phyloP scores from a whole-genome alignment of 306 rosid species.

The Urtica urens region DNA sequence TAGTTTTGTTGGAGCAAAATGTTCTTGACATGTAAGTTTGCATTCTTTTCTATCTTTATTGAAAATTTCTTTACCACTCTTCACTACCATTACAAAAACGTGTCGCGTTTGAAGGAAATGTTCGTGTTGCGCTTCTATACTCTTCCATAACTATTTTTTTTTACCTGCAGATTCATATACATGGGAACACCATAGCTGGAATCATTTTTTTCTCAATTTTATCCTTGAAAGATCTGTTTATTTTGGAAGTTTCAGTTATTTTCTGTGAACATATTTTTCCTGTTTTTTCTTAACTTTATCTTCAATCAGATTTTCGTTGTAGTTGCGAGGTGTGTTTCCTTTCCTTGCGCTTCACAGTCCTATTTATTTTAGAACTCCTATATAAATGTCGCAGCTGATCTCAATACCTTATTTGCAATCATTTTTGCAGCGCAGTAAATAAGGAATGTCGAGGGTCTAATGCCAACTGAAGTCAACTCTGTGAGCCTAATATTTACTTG shows the following conservation, averaged over 20 bases:
- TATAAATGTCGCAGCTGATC: constrained; percentile 11
- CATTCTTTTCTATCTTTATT: too few relatives aligned
- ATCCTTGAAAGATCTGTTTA: constrained; percentile 40
- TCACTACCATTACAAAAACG: too few relatives aligned
- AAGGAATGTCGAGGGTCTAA: constrained; percentile 94
- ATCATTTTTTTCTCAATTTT: constrained; percentile 95
- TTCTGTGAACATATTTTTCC: constrained; percentile 14
- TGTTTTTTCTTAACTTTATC: constrained; percentile 36
- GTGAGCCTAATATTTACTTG: too few relatives aligned
- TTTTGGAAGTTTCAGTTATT: constrained; percentile 9
- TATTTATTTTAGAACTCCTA: constrained; percentile 11
- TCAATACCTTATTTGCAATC: not conserved
- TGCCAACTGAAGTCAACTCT: constrained; percentile 75
- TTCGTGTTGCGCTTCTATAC: constrained; percentile 7
- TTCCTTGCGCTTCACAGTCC: too few relatives aligned
- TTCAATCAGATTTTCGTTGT: constrained; percentile 62
- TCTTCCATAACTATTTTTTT: constrained; percentile 7
- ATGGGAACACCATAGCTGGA: constrained; percentile 98
- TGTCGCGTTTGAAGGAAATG: constrained; percentile 8
- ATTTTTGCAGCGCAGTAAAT: constrained; percentile 68
- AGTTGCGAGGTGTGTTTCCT: constrained; percentile 71
- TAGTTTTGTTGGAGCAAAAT: constrained; percentile 84
- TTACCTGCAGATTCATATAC: constrained; percentile 78
- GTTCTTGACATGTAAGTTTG: constrained; percentile 85
- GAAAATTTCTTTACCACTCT: too few relatives aligned